phyloP scores from a whole-genome alignment of 2,329 filamentous ascomycete genomes.

The Orbilia brochopaga region DNA sequence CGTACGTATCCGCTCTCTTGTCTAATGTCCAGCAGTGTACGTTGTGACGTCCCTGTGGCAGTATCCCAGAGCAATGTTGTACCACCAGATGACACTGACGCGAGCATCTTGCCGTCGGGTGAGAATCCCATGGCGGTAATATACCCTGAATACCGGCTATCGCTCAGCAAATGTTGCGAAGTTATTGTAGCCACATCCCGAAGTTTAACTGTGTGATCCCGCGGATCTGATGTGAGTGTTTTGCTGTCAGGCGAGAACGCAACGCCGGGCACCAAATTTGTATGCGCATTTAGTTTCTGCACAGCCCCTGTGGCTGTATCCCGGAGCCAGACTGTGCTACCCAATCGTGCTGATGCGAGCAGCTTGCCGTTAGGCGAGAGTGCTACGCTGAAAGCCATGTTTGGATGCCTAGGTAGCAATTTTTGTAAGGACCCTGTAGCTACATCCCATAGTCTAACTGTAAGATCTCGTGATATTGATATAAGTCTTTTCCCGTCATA shows the following conservation, averaged over 20 bases:
- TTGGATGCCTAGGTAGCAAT: no score
- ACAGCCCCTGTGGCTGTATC: not conserved
- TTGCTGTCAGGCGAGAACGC: conserved; percentile 11
- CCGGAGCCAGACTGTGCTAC: not conserved
- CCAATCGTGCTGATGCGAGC: no score
- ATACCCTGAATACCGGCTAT: not conserved
- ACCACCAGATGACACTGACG: conserved; percentile 63
- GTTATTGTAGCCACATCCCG: conserved; percentile 7
- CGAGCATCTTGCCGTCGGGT: conserved; percentile 83
- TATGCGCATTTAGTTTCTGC: conserved; percentile 58
- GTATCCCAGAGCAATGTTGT: not conserved
- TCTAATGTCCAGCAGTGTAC: no score
- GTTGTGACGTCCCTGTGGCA: no score
- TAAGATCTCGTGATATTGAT: no score
- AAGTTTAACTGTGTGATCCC: conserved; percentile 1
- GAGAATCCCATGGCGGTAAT: conserved; percentile 66
- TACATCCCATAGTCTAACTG: no score
- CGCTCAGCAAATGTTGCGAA: not conserved
- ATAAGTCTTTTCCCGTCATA: no score
- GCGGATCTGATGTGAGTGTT: not conserved
- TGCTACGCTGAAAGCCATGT: no score
- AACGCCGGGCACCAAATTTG: conserved; percentile 63
- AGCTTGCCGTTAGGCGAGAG: no score
- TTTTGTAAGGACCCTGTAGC: no score
- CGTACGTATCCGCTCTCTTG: no score